phyloP scores from a whole-genome alignment of 2,329 filamentous ascomycete species.

The Trichoderma atroviride region DNA sequence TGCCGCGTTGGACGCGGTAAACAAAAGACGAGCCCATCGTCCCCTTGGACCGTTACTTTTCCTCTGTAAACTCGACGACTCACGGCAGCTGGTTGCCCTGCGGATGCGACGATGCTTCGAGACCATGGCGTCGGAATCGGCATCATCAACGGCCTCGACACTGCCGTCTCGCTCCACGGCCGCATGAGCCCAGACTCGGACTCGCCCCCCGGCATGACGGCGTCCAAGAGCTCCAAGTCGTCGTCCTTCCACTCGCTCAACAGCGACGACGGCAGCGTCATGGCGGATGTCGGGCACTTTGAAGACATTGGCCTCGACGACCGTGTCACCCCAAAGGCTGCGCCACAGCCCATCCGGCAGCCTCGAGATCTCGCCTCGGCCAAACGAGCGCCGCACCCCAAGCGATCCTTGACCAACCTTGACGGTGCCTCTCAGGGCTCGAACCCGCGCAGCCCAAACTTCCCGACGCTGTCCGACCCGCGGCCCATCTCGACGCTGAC shows the following conservation, averaged over 20 bases:
- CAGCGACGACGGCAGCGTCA: constrained; percentile 70
- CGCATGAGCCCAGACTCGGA: constrained; percentile 42
- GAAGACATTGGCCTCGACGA: constrained; percentile 86
- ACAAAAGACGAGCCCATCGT: background rate
- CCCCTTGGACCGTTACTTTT: background rate
- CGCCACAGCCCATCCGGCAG: constrained; percentile 47
- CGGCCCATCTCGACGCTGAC: constrained; percentile 35
- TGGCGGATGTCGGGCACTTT: constrained; percentile 79
- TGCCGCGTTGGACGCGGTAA: background rate
- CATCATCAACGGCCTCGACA: constrained; percentile 23
- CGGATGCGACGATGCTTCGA: constrained; percentile 36
- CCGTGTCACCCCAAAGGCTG: constrained; percentile 53
- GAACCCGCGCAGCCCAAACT: constrained; percentile 57
- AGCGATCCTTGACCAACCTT: constrained; percentile 50
- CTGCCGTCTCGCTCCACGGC: constrained; percentile 24
- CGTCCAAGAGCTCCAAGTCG: constrained; percentile 86
- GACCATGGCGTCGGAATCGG: constrained; percentile 36
- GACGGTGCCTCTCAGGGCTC: constrained; percentile 49
- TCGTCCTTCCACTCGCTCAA: constrained; percentile 83
- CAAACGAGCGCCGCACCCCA: constrained; percentile 39
- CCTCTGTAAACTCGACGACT: background rate
- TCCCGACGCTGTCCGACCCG: constrained; percentile 43
- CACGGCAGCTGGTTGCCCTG: constrained; percentile 27
- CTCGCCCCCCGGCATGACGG: constrained; percentile 65
- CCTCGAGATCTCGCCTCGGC: constrained; percentile 38